Base-by-base conservation (phyloP, 2,329 filamentous ascomycete genomes). In the Aspergillus viridinutans region DNA sequence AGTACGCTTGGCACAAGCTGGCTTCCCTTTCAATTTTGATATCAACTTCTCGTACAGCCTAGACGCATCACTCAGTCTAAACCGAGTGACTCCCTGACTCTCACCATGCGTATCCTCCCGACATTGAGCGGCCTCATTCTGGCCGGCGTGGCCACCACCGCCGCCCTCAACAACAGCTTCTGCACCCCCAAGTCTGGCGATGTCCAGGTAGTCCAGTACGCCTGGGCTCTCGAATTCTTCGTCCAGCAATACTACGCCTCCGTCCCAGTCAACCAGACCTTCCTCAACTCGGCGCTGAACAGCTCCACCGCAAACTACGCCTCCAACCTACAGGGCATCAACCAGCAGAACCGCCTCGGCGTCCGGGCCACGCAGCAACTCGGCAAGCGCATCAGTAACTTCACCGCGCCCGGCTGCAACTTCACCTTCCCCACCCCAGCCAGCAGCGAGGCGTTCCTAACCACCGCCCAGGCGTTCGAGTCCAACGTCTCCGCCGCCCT, bases 291-390 rank as follows among this genome's bases (percentile, higher is more conserved):
- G 52, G 61, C 64, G 35, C 58, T 55, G 14, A 65, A 68, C 43
- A 61, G 55, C 51, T 59, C 63, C 9, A 60, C 12, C 29, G 58
- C 61, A 29, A 61, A 63, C 38, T 62, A 64, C 43, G 50, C 40
- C 26, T 26, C 57, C 35, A 69, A 70, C 54, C 57, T 70, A 50
- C 56, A 54, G 25, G 67, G 67, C 14, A 61, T 70, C 4, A 58
- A 64, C 53, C 57, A 61, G 20, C 58, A 67, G 47, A 67, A 64
- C 54, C 66, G 62, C 20, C 60, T 69, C 21, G 62, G 62, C 20
- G 53, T 65, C 28, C 59, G 59, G n/a, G 68, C 67, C n/a, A 54
- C 67, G 20, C 60, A 64, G 56, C 59, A 65, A 25, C 48, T 68
- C 45, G 57, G 57, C 40, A 42, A 49, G 8, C 54, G 54, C 25